Evolutionary conservation across 768 basidiomycete species (phyloP), one percentile per base, ranked within the genome.

Genomic region (Pholiota microspora): DNA sequence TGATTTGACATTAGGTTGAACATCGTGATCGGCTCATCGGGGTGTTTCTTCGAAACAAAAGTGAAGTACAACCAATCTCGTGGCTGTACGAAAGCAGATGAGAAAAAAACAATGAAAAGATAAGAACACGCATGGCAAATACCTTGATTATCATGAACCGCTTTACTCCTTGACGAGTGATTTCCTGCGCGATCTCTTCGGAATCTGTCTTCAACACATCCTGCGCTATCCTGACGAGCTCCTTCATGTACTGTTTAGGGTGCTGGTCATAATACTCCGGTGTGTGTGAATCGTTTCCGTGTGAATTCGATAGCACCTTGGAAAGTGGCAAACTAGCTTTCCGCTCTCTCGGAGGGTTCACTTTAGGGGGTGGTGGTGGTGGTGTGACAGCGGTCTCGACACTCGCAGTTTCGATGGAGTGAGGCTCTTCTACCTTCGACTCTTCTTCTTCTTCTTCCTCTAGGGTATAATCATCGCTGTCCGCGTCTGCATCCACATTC

Each of bases 11-110:
- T 76, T 5, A 76, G 72, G 57, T 89, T 91, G 62, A 91, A 90
- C 18, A 80, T 76, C 5, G 82, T 80, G 45, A 95, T 91, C 1
- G 89, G 79, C 59, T 91, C 88, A 57, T 82, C 79, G 50, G 84
- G 79, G 65, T 86, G 89, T 62, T 81, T 83, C 40, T 83, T 84
- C 10, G 81, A 82, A 56, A 78, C 81, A 66, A 88, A 85, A 28
- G 84, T 89, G 68, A 89, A 91, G 48, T 86, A 78, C 16, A 96
- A 77, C 86, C 93, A 92, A 66, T 96, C 86, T 49, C 94, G 82
- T 23, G 94, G 92, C 92, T 95, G 58, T 21, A 45, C 2, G 49
- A 45, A 36, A 64, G 42, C 49, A 28, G 55, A 56, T n/a, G 18
- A 27, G 21, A 25, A 48, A 40, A 45, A 48, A 59, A 59, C 23